Conservation (phyloP, 2,329 filamentous ascomycete genomes). For the Tolypocladium cylindrosporum region DNA sequence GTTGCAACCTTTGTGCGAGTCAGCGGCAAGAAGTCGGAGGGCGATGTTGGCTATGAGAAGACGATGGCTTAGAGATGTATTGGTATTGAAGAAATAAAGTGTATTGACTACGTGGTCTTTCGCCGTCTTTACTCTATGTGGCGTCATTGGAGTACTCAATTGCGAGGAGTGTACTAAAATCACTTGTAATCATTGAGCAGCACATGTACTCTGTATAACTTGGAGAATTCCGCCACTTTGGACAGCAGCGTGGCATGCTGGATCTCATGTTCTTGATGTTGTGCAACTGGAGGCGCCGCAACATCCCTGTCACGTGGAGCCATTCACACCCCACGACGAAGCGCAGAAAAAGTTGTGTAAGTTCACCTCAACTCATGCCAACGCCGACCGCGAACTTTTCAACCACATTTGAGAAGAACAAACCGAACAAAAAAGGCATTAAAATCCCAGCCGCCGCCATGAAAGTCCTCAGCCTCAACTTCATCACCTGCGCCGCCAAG, state of each 20-base stretch:
- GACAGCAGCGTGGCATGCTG: neutral
- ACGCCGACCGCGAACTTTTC: neutral
- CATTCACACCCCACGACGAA: neutral
- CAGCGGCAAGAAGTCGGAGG: constrained; percentile 19
- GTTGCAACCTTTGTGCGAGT: constrained; percentile 35
- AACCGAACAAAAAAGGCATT: neutral
- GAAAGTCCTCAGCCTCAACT: constrained; percentile 95
- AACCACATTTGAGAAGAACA: neutral
- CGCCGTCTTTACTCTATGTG: neutral
- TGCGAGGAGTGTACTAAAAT: neutral
- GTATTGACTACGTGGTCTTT: neutral
- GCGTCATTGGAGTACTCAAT: neutral
- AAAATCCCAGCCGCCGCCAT: constrained; percentile 36
- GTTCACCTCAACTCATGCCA: constrained; percentile 3
- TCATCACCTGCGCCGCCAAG: constrained; percentile 93
- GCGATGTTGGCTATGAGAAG: constrained; percentile 32
- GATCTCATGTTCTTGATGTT: neutral
- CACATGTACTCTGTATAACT: neutral
- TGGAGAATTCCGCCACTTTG: neutral
- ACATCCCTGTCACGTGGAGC: constrained; percentile 6
- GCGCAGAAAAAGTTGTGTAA: constrained; percentile 21
- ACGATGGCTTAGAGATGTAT: constrained; percentile 24
- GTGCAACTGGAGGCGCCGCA: neutral
- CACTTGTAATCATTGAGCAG: neutral
- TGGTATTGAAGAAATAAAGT: neutral